Evolutionary conservation across 768 basidiomycete genomes (phyloP).

Genomic region (Amanita muscaria): DNA sequence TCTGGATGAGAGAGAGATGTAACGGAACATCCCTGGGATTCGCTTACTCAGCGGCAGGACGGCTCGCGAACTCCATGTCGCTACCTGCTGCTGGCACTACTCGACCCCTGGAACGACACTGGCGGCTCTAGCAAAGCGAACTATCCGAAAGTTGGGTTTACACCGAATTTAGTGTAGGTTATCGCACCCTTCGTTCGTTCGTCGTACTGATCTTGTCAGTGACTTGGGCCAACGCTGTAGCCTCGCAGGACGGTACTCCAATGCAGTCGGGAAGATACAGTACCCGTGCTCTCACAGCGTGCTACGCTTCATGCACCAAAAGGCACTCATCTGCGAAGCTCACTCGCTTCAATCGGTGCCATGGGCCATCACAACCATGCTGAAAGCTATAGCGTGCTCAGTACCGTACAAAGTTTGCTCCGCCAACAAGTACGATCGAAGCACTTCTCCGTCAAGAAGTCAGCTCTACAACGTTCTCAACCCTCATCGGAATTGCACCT

Average conservation of each 20-base stretch:
- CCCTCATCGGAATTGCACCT: no score
- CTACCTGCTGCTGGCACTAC: no score
- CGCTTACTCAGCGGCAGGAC: no score
- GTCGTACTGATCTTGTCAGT: no score
- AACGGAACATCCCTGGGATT: no score
- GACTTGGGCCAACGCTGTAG: no score
- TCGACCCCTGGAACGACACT: slow-evolving; percentile 34
- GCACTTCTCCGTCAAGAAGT: slow-evolving; percentile 6
- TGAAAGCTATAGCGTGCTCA: slow-evolving; percentile 45
- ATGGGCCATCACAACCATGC: slow-evolving; percentile 31
- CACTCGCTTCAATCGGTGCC: no score
- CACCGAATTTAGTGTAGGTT: slow-evolving; percentile 54
- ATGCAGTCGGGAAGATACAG: slow-evolving; percentile 43
- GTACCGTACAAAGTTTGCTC: slow-evolving; percentile 47
- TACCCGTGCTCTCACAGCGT: slow-evolving; percentile 17
- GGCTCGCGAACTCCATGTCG: no score
- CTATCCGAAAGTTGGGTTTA: slow-evolving; percentile 64
- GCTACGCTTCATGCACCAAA: slow-evolving; percentile 19
- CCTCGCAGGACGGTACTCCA: no score
- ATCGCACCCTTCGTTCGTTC: slow-evolving; percentile 31
- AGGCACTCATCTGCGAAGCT: no score
- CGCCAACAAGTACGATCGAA: slow-evolving; percentile 20
- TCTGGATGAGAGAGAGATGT: no score
- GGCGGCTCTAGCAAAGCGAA: slow-evolving; percentile 42
- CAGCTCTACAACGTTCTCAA: slow-evolving; percentile 10